Evolutionary conservation across 2,329 filamentous ascomycete species (phyloP), one percentile per base, ranked within the genome.

Genomic region (Boeremia lycopersici): DNA sequence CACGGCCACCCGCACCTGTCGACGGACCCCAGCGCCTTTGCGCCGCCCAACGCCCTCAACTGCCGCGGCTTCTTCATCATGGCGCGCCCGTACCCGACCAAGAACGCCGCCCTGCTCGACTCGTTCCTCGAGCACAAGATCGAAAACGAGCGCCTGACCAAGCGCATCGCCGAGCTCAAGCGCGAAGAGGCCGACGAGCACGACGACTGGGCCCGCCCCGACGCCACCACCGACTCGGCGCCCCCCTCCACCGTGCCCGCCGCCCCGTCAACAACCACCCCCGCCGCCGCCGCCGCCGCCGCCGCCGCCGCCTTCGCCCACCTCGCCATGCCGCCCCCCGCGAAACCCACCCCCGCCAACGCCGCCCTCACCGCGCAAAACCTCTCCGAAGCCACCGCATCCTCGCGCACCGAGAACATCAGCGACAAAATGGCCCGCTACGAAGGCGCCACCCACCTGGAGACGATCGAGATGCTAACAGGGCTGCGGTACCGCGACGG

Each of bases 71-170:
- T 97, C 65, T 97, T 97, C 73, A 90, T 98, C 81, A 93, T 96
- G 87, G 87, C 91, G 8, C 85, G 93, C 17, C 90, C 90, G 1
- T 96, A 97, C 73, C 92, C 91, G 5, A 96, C 90, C 28, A 93
- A 90, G 76, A 96, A 93, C 70, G 88, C 91, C 1, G 85, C 85
- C 3, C 81, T 97, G 10, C 81, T 97, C 17, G 93, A 98, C 76
- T 96, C 92, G 0, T 97, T 97, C 68, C 81, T 98, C 26, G 93
- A 98, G 73, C 93, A 97, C 78, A 97, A 97, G 76, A 93, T 96
- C 49, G 93, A 97, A 74, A 96, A 97, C 68, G 92, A 96, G 77
- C 86, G 93, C 4, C 77, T 98, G 43, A 87, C 86, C 67, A 89
- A 91, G 65, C 86, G 91, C 38, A 96, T 98, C 58, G 87, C 89